Base-by-base conservation (phyloP, 805 yeast genomes). In the Candida ficus region DNA sequence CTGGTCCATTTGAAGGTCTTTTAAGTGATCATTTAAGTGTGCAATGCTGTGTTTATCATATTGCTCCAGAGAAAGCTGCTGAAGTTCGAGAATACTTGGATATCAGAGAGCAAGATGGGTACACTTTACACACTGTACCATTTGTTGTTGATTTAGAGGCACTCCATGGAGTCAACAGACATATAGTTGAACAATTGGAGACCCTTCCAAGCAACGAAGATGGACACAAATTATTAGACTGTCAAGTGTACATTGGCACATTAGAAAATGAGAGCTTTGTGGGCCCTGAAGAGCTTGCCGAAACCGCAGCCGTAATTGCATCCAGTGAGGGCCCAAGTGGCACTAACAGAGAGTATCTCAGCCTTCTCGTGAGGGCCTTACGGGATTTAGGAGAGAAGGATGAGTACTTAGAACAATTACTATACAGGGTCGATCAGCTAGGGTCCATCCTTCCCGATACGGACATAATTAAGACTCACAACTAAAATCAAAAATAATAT, bases 81-180 rank as follows among this genome's bases (percentile, higher is more conserved):
- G 73, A 73, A 42, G 93, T 87, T 14, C 67, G 68, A 25, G 80
- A 73, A 13, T 83, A 87, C 50, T 67, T 90, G 37, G 95, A 90
- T 50, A 70, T 76, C 12, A 68, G 98, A 41, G 98, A 90, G 52
- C 89, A 88, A 58, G 89, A 88, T 54, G 98, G 97, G 0, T 90
- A 90, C 60, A 68, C 87, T 1, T 66, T 77, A 2, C 87, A 84
- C 47, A 35, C 31, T 10, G 43, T 39, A 3, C 21, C 27, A 16
- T 35, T 39, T 14, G 14, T 34, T 12, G 28, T 38, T n/a, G 14
- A 19, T 30, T 13, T 20, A 16, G 37, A 31, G 12, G 37, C 27
- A 5, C 5, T 27, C 9, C 7, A n/a, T 11, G 4, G 17, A 34
- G 7, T 12, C 13, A 18, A 26, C 23, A 11, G 21, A 13, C 35